Base-by-base conservation (phyloP, 1,284 basidiomycete species). In the Boletus putidus region DNA sequence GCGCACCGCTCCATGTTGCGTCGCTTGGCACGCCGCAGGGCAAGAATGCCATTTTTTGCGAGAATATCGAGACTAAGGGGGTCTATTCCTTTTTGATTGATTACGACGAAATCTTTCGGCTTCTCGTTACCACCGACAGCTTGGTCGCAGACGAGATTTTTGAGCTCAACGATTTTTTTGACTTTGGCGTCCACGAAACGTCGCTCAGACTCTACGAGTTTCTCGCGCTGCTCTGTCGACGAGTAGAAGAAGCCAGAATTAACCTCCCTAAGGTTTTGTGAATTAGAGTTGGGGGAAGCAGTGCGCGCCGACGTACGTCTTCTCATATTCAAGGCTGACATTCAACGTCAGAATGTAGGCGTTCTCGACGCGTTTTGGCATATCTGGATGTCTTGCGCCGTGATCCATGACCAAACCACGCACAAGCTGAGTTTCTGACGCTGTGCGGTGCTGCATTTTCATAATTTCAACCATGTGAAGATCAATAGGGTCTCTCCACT, bases 231-330 rank as follows among this genome's bases (percentile, higher is more conserved):
- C 72, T 98, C 97, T 16, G 97, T 92, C 3, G 94, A 96, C 6
- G 95, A 98, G 78, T 99, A 99, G 84, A 98, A 99, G 85, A 99
- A 99, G 23, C 95, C 89, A 49, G 97, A 98, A 81, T 99, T 99
- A 74, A 99, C 94, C 82, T 99, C 97, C 65, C 94, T 97, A 66
- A 61, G 57, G 61, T 52, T 64, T 48, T 60, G 47, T 68, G 56
- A 70, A 57, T 64, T 57, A 70, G 55, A 65, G 61, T 63, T 55
- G 40, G 21, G 53, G 47, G 40, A 66, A 50, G 61, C 61, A 55
- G 58, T 52, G 57, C 40, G 60, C 23, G 59, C 54, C 47, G 21
- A 85, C 92, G 70, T 70, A 96, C 93, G 97, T 99, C 82, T 99
- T 99, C 76, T 99, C 97, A 75, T 99, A 99, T 76, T 99, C 97